Evolutionary conservation across 179 eudicot species (phyloP).

Genomic region (Kewa caespitosa): DNA sequence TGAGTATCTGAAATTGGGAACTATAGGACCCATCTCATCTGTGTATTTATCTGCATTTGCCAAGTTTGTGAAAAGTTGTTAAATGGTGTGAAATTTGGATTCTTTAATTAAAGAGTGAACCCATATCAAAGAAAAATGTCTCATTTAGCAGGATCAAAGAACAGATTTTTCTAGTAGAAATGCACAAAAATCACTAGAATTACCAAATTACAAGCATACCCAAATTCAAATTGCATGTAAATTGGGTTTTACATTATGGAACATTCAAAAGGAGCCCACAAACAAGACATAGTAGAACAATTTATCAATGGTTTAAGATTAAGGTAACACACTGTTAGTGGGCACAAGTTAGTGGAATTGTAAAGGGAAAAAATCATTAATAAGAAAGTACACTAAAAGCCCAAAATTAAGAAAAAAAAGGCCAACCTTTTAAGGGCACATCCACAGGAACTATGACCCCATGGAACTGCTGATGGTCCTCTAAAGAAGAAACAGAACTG

Average conservation of each 20-base stretch:
- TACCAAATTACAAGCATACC: neutral
- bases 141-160: neutral
- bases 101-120: neutral
- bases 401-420: neutral
- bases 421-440: slow-evolving; percentile 55
- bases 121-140: neutral
- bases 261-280: slow-evolving; percentile 9
- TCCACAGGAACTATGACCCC: slow-evolving; percentile 33
- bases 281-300: neutral
- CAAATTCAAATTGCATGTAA: neutral
- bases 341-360: neutral
- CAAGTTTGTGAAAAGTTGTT: neutral
- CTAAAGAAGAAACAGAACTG: slow-evolving; percentile 28
- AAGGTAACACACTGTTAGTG: neutral
- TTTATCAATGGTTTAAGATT: neutral
- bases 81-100: neutral
- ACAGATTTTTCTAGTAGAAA: neutral
- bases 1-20: slow-evolving; percentile 42
- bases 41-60: slow-evolving; percentile 69
- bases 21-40: slow-evolving; percentile 42
- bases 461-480: slow-evolving; percentile 31
- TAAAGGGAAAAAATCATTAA: neutral
- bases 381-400: slow-evolving; percentile 9
- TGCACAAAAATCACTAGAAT: neutral
- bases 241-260: neutral